Percentiles rank a stretch among this genome's conserved stretches.
phyloP scores from a whole-genome alignment of 1,284 basidiomycete genomes.

The Cryptococcus amylolentus region DNA sequence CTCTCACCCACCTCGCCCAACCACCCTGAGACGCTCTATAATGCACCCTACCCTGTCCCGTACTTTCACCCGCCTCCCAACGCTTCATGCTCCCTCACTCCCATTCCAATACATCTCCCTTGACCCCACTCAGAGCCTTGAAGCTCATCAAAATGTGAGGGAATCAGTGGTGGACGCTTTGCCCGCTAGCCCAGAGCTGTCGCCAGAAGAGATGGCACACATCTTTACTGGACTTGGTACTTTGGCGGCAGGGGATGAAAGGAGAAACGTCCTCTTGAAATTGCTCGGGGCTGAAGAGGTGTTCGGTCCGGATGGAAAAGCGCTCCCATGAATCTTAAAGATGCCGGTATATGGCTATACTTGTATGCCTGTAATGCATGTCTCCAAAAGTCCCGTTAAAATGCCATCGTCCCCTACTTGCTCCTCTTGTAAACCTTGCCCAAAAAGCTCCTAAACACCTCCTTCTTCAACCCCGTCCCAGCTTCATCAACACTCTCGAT shows the following conservation, averaged over 20 bases:
- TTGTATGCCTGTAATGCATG: conserved; percentile 70
- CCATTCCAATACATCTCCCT: neutral
- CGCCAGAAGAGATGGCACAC: conserved; percentile 18
- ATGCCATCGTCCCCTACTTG: conserved; percentile 56
- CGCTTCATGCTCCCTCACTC: neutral
- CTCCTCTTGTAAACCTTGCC: conserved; percentile 84
- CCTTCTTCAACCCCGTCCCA: conserved; percentile 63
- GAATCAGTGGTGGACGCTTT: neutral
- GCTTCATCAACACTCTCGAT: conserved; percentile 68
- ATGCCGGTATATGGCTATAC: conserved; percentile 47
- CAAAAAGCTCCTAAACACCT: conserved; percentile 81
- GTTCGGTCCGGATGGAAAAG: neutral
- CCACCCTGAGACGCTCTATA: neutral
- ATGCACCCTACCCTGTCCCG: neutral
- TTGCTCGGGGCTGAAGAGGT: neutral
- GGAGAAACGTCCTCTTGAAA: neutral
- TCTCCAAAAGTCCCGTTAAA: neutral
- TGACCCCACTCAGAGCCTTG: too few relatives aligned
- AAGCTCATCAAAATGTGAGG: too few relatives aligned
- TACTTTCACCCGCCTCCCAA: neutral
- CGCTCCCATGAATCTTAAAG: too few relatives aligned
- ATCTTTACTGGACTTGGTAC: conserved; percentile 7
- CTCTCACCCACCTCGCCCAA: neutral
- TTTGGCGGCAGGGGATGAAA: neutral
- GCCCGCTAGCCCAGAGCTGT: neutral